Evolutionary conservation across 495 filamentous ascomycete genomes (phyloP), one percentile per base, ranked within the genome.

Genomic region (Daldinia bambusicola): DNA sequence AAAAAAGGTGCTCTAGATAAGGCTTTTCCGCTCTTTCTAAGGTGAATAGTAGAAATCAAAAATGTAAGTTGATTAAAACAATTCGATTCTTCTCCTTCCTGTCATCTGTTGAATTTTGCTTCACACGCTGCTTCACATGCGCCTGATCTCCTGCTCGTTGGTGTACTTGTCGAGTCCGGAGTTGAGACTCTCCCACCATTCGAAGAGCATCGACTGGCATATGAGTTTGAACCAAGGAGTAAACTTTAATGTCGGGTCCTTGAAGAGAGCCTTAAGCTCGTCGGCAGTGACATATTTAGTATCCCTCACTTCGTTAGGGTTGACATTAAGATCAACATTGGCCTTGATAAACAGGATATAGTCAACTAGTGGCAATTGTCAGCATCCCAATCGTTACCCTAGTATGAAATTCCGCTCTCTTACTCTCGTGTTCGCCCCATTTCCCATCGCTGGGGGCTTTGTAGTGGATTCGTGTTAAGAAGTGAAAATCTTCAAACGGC

Each of bases 201-300:
- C 94, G 75, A 96, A 98, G 50, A 99, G 88, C 93, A 98, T 92
- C 57, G 92, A 93, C 72, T 98, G 81, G 85, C 96, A 99, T 76
- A 99, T 98, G 70, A 99, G 89, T 87, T 97, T 97, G 85, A 99
- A 99, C 95, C 95, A 99, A 0, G 95, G 95, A 6, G 95, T 99
- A 79, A 98, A 99, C 72, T 86, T 90, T 67, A 97, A 84, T 6
- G 75, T 85, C 8, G 89, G 86, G 77, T 98, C 88, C 74, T 90
- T 79, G 78, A 99, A 97, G 88, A 94, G 93, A 51, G 83, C 70
- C 84, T 92, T 95, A 64, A 99, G 84, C 64, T 95, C 91, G 10
- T 92, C 89, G 36, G 90, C 84, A 9, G 91, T 89, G 31, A 97
- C 95, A 71, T 95, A 98, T 74, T 87, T 83, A 22, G 89, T 92